Percentiles rank a stretch among this genome's conserved stretches.
Conservation (phyloP, 1,284 basidiomycete genomes). For the Cystobasidium slooffiae region DNA sequence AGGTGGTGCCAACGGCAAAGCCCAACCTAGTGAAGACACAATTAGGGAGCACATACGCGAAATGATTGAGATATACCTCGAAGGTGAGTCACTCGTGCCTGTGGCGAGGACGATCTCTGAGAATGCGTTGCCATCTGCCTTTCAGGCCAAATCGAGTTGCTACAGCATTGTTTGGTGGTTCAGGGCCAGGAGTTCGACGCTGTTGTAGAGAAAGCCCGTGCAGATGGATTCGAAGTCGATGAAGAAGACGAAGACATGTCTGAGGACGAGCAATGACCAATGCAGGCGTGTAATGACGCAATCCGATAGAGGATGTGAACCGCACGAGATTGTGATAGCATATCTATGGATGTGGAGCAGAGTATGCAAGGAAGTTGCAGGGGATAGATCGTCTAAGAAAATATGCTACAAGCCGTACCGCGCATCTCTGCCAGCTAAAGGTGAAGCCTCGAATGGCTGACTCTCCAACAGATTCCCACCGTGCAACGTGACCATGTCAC, state of each 20-base stretch:
- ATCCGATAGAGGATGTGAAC: conserved; percentile 53
- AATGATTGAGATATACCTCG: conserved; percentile 48
- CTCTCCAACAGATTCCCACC: conserved; percentile 50
- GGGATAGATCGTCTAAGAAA: not conserved
- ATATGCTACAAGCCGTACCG: conserved; percentile 28
- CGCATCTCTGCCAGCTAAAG: conserved; percentile 37
- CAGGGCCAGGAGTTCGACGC: conserved; percentile 41
- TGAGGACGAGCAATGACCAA: conserved; percentile 45
- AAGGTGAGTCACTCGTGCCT: conserved; percentile 37
- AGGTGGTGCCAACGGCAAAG: not conserved
- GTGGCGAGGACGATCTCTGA: not conserved
- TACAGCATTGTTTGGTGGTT: conserved; percentile 38
- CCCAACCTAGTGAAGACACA: not conserved
- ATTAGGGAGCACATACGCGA: conserved; percentile 38
- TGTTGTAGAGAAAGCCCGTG: conserved; percentile 40
- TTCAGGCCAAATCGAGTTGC: conserved; percentile 48
- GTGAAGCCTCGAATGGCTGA: conserved; percentile 41
- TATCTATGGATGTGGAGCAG: not conserved
- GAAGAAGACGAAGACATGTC: conserved; percentile 48
- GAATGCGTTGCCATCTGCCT: not conserved
- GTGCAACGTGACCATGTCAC: conserved; percentile 51
- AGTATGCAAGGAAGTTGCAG: not conserved
- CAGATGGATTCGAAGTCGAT: conserved; percentile 46
- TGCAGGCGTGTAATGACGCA: not conserved
- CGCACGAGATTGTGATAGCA: not conserved